Percentiles rank a stretch among this genome's conserved stretches.
These are phyloP conservation scores for Leccinum uliginosum DNA, from an alignment of 768 basidiomycete species.

Conservation along the genomic window DNA sequence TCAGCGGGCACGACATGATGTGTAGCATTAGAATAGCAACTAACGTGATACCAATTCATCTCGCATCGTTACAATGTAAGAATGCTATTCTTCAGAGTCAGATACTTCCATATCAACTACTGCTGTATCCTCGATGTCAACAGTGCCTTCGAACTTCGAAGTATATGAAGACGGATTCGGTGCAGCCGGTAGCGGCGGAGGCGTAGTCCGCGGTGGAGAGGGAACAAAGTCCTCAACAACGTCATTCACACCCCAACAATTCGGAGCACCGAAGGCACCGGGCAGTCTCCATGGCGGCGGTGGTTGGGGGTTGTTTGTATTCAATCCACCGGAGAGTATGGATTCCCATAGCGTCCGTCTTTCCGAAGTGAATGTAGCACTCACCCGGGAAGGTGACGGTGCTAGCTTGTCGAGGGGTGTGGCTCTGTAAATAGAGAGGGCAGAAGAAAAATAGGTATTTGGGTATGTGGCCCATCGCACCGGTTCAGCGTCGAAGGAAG, in stretches of 20 bases:
- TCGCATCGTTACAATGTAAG: not conserved
- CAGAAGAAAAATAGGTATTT: slow-evolving; percentile 51
- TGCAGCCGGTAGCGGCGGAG: slow-evolving; percentile 31
- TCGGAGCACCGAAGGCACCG: slow-evolving; percentile 11
- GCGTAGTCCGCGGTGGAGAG: slow-evolving; percentile 30
- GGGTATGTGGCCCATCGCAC: slow-evolving; percentile 65
- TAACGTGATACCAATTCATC: slow-evolving; percentile 1
- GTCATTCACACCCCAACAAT: not conserved
- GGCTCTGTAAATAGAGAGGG: slow-evolving; percentile 51
- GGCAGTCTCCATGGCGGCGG: slow-evolving; percentile 24
- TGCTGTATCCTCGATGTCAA: slow-evolving; percentile 5
- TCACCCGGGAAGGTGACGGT: slow-evolving; percentile 25
- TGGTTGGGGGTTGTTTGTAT: not conserved
- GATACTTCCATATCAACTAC: slow-evolving; percentile 28
- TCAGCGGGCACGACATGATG: slow-evolving; percentile 16
- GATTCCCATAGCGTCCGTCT: slow-evolving; percentile 39
- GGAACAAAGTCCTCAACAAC: slow-evolving; percentile 21
- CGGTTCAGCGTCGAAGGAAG: not conserved
- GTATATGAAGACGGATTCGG: not conserved
- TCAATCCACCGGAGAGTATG: slow-evolving; percentile 25
- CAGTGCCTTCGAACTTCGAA: not conserved
- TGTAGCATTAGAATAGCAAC: slow-evolving; percentile 25
- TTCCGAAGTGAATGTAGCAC: slow-evolving; percentile 32
- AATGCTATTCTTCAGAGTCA: slow-evolving; percentile 6
- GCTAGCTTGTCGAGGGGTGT: slow-evolving; percentile 28